Evolutionary conservation across 148 eudicot genomes (phyloP).

Genomic region (Arbutus unedo): DNA sequence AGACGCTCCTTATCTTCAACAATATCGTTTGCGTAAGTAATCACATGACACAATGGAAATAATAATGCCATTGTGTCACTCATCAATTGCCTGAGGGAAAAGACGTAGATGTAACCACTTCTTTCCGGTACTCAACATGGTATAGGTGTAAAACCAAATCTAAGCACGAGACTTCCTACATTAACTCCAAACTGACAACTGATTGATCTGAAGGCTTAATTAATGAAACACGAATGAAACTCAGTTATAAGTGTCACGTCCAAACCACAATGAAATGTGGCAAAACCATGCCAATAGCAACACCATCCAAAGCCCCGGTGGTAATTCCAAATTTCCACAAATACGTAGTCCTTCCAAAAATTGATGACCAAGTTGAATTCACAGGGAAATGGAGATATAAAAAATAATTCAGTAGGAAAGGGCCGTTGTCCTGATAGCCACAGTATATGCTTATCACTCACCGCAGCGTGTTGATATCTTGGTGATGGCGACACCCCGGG

Average conservation of each 20-base stretch:
- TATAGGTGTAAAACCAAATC: neutral
- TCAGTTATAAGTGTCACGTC: neutral
- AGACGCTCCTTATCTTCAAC: neutral
- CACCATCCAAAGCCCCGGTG: neutral
- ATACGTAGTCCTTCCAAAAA: neutral
- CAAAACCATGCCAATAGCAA: neutral
- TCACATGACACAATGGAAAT: neutral
- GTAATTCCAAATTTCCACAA: neutral
- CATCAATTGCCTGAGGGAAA: neutral
- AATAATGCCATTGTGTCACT: neutral
- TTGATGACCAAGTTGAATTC: neutral
- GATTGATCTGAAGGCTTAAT: neutral
- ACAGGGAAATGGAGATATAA: neutral
- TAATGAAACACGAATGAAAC: neutral
- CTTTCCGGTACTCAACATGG: neutral
- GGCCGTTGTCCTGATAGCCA: neutral
- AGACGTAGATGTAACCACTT: neutral
- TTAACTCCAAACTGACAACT: neutral
- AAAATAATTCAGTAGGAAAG: neutral
- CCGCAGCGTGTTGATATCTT: slow-evolving; percentile 96
- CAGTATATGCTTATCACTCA: slow-evolving; percentile 35
- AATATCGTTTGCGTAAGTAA: neutral
- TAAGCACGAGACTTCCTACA: neutral
- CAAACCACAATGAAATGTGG: neutral
- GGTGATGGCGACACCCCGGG: slow-evolving; percentile 97